phyloP scores from a whole-genome alignment of 495 filamentous ascomycete species.

The Penicillium macrosclerotiorum region DNA sequence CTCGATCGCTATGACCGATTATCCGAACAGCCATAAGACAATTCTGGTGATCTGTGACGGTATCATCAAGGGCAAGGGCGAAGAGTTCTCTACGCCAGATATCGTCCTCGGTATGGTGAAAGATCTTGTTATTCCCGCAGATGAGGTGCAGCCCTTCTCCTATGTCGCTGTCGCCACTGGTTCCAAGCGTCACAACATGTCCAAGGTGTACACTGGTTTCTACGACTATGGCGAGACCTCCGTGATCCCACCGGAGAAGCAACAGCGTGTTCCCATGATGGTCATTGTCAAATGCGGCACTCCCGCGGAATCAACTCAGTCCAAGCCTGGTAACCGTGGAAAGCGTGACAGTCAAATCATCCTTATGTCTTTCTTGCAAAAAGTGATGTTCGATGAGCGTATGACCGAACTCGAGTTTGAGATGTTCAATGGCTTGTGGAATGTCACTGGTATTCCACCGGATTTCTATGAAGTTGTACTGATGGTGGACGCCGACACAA shows the following conservation, averaged over 20 bases:
- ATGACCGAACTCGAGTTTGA: constrained; percentile 99
- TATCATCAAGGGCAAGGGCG: constrained; percentile 94
- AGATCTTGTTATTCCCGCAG: constrained; percentile 73
- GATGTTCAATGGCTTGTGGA: constrained; percentile 99
- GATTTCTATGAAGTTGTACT: constrained; percentile 97
- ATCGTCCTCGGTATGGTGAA: constrained; percentile 92
- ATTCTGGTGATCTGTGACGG: constrained; percentile 97
- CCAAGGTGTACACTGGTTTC: constrained; percentile 96
- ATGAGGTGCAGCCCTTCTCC: constrained; percentile 83
- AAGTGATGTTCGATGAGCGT: constrained; percentile 99
- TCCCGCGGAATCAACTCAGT: constrained; percentile 71
- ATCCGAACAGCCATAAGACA: constrained; percentile 97
- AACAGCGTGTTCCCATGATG: constrained; percentile 99
- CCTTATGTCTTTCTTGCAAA: constrained; percentile 98
- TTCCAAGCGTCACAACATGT: constrained; percentile 98
- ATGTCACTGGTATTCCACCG: constrained; percentile 93
- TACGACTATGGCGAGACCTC: constrained; percentile 91
- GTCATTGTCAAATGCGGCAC: constrained; percentile 95
- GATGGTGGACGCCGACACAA: constrained; percentile 99
- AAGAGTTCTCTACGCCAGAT: constrained; percentile 83
- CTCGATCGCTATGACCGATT: constrained; percentile 96
- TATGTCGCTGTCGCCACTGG: constrained; percentile 97
- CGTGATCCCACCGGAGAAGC: constrained; percentile 76
- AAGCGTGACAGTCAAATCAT: constrained; percentile 99
- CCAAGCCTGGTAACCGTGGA: constrained; percentile 94